Evolutionary conservation across 805 yeast genomes (phyloP).

Genomic region (Saturnispora mendoncae): DNA sequence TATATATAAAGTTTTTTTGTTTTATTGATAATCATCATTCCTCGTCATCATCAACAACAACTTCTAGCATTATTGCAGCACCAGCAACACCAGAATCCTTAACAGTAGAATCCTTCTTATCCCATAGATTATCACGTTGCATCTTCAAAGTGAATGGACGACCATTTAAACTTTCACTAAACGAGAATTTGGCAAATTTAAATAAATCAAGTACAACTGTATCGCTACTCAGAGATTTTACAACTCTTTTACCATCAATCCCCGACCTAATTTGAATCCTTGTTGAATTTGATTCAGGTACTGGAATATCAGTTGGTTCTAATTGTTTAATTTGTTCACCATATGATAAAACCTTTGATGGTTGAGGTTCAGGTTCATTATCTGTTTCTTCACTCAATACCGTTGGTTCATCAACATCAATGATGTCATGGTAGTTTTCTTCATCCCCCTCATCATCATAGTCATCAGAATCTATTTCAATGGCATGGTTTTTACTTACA

Average conservation of each 20-base stretch:
- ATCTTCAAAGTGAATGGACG: constrained; percentile 47
- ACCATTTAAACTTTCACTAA: constrained; percentile 34
- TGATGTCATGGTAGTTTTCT: constrained; percentile 19
- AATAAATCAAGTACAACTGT: constrained; percentile 46
- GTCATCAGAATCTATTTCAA: constrained; percentile 33
- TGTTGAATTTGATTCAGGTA: constrained; percentile 52
- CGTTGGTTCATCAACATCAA: constrained; percentile 11
- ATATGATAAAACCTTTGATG: constrained; percentile 14
- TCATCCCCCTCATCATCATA: constrained; percentile 19
- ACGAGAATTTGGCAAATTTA: constrained; percentile 55
- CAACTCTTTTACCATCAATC: constrained; percentile 65
- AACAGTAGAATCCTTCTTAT: constrained; percentile 46
- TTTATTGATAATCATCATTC: too few species aligned
- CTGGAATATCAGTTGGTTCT: constrained; percentile 37
- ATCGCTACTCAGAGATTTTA: constrained; percentile 53
- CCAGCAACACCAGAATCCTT: constrained; percentile 73
- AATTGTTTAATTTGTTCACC: constrained; percentile 15
- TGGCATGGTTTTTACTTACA: constrained; percentile 5
- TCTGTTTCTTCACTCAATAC: background rate
- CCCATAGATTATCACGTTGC: constrained; percentile 51
- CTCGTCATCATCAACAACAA: constrained; percentile 24
- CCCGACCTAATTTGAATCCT: constrained; percentile 84
- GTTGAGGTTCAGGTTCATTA: constrained; percentile 1
- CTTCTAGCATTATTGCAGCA: constrained; percentile 69
- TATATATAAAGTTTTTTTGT: too few species aligned